Evolutionary conservation across 2,329 filamentous ascomycete genomes (phyloP).

Genomic region (Colletotrichum phormii): DNA sequence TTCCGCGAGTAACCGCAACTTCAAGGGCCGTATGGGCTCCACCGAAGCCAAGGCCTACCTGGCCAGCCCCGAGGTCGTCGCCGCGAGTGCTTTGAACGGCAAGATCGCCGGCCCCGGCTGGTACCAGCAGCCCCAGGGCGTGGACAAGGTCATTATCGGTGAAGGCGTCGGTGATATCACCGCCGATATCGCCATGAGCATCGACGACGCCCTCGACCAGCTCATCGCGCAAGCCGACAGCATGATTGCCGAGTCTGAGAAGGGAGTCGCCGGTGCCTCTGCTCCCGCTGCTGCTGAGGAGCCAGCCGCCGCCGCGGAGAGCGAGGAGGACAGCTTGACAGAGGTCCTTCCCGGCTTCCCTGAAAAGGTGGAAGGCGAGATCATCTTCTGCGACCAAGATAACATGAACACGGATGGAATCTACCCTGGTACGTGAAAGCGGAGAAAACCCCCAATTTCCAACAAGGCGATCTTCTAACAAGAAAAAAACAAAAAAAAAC

Average conservation of each 20-base stretch:
- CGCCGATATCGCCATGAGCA: slow-evolving; percentile 73
- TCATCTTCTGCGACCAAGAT: slow-evolving; percentile 83
- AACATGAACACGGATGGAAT: slow-evolving; percentile 95
- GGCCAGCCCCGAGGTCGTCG: slow-evolving; percentile 89
- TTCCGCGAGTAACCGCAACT: slow-evolving; percentile 86
- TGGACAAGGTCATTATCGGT: slow-evolving; percentile 75
- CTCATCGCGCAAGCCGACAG: slow-evolving; percentile 76
- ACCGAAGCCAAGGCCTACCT: slow-evolving; percentile 86
- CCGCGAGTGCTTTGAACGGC: slow-evolving; percentile 83
- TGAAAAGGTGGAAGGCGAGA: slow-evolving; percentile 84
- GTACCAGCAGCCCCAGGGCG: slow-evolving; percentile 79
- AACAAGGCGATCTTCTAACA: slow-evolving; percentile 45
- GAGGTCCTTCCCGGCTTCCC: slow-evolving; percentile 89
- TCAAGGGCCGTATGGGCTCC: slow-evolving; percentile 90
- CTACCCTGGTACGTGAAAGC: slow-evolving; percentile 72
- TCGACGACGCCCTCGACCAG: slow-evolving; percentile 78
- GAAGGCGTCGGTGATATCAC: slow-evolving; percentile 76
- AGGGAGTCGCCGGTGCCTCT: slow-evolving; percentile 51
- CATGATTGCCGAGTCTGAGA: slow-evolving; percentile 66
- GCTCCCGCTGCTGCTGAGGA: slow-evolving; percentile 43
- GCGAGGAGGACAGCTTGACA: slow-evolving; percentile 59
- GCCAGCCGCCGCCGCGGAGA: slow-evolving; percentile 38
- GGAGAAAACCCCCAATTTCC: slow-evolving; percentile 61
- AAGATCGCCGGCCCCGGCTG: slow-evolving; percentile 80
- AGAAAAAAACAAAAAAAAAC: slow-evolving; percentile 44